Percentiles rank a stretch among this genome's conserved stretches.
Evolutionary conservation across 23 red algal genomes (phyloP).

Genomic region (Gracilariopsis chorda): DNA sequence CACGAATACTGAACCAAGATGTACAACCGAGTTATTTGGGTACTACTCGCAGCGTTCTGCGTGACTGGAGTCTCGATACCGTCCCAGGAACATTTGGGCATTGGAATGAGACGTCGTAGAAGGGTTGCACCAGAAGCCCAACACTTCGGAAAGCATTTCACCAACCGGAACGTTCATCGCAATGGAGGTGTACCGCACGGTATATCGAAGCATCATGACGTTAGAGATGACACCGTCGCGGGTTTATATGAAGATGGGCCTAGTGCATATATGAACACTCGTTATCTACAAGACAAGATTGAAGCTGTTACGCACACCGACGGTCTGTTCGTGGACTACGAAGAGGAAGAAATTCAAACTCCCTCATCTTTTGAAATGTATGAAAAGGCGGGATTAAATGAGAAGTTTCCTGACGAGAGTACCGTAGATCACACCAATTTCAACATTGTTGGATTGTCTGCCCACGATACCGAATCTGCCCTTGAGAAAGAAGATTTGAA

Average conservation of each 20-base stretch:
- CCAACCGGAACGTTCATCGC: too few species aligned
- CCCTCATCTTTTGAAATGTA: too few species aligned
- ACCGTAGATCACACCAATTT: too few species aligned
- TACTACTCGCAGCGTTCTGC: not conserved
- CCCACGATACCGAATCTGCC: too few species aligned
- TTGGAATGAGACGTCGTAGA: not conserved
- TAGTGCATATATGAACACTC: not conserved
- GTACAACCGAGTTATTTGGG: not conserved
- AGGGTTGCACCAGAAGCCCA: not conserved
- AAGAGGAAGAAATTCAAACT: not conserved
- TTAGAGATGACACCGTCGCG: not conserved
- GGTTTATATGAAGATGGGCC: not conserved
- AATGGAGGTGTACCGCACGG: too few species aligned
- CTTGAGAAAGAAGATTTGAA: too few species aligned
- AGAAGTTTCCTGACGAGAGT: too few species aligned
- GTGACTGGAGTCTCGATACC: not conserved
- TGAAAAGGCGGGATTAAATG: too few species aligned
- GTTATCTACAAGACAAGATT: not conserved
- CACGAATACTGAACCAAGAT: not conserved
- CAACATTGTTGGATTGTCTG: too few species aligned
- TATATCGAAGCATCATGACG: too few species aligned
- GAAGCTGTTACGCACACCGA: not conserved
- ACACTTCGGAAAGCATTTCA: too few species aligned
- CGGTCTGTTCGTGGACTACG: not conserved
- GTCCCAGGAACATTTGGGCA: not conserved